A percentile compares a stretch with the other conserved stretches of the same genome.
Conservation (phyloP, 192 early-diverging fungal species). For the Entomortierella beljakovae region DNA sequence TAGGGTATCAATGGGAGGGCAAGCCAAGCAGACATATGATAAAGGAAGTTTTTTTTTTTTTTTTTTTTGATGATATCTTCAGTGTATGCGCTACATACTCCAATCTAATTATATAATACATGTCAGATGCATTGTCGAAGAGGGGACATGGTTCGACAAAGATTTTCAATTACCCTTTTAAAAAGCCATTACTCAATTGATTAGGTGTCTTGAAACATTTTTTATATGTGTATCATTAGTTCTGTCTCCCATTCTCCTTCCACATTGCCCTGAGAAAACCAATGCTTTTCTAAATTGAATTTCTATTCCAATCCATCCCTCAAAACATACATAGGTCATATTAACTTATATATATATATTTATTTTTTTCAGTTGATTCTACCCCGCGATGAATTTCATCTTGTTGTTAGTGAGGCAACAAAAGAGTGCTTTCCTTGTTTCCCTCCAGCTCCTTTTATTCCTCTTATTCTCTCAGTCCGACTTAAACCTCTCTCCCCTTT, state of each 20-base stretch:
- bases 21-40: not conserved
- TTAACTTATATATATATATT: not conserved
- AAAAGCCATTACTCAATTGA: no score
- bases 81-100: no score
- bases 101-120: no score
- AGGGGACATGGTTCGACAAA: no score
- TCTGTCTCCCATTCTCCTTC: conserved; percentile 16
- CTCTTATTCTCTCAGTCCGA: not conserved
- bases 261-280: conserved; percentile 33
- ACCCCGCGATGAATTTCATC: conserved; percentile 18
- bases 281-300: conserved; percentile 8
- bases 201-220: no score
- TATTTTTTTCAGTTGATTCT: not conserved
- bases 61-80: no score
- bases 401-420: conserved; percentile 26
- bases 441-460: conserved; percentile 18
- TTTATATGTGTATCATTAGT: no score
- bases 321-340: not conserved
- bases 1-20: not conserved
- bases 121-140: no score
- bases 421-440: conserved; percentile 12
- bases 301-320: conserved; percentile 12
- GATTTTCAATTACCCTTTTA: no score
- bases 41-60: no score
- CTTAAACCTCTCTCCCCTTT: conserved; percentile 3